These are phyloP conservation scores for Colletotrichum scovillei DNA, from an alignment of 2,329 filamentous ascomycete genomes.

Conservation along the genomic window DNA sequence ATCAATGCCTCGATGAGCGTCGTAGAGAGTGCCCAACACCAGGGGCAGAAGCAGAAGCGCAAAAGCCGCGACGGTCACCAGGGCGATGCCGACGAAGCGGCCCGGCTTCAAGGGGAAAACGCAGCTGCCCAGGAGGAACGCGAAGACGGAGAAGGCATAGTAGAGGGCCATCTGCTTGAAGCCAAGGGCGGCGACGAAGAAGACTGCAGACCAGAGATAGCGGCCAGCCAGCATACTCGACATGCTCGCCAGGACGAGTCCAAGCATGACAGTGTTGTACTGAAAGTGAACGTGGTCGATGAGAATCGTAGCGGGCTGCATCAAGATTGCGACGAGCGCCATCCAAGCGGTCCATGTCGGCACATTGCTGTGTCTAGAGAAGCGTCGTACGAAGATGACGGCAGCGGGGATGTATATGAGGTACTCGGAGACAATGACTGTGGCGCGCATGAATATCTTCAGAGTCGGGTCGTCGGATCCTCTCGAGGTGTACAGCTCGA, in stretches of 20 bases:
- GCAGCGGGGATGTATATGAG: slow-evolving; percentile 87
- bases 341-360: slow-evolving; percentile 86
- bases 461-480: slow-evolving; percentile 82
- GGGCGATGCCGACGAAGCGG: slow-evolving; percentile 79
- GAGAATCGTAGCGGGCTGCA: slow-evolving; percentile 91
- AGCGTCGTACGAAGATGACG: slow-evolving; percentile 86
- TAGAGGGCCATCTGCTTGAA: slow-evolving; percentile 99
- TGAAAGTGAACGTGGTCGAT: slow-evolving; percentile 98
- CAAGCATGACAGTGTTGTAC: slow-evolving; percentile 99
- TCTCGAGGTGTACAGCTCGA: slow-evolving; percentile 84
- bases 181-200: slow-evolving; percentile 92
- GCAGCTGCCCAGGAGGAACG: slow-evolving; percentile 89
- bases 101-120: slow-evolving; percentile 78
- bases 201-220: slow-evolving; percentile 88
- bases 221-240: slow-evolving; percentile 89
- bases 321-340: slow-evolving; percentile 87
- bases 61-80: slow-evolving; percentile 80
- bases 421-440: slow-evolving; percentile 91
- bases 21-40: slow-evolving; percentile 76
- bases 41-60: slow-evolving; percentile 81
- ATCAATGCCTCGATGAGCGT: slow-evolving; percentile 72
- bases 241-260: slow-evolving; percentile 86
- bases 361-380: slow-evolving; percentile 79
- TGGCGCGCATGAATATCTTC: slow-evolving; percentile 96
- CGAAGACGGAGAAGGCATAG: slow-evolving; percentile 93